Evolutionary conservation across 2,329 filamentous ascomycete species (phyloP).

Genomic region (Pseudovirgaria hyperparasitica): DNA sequence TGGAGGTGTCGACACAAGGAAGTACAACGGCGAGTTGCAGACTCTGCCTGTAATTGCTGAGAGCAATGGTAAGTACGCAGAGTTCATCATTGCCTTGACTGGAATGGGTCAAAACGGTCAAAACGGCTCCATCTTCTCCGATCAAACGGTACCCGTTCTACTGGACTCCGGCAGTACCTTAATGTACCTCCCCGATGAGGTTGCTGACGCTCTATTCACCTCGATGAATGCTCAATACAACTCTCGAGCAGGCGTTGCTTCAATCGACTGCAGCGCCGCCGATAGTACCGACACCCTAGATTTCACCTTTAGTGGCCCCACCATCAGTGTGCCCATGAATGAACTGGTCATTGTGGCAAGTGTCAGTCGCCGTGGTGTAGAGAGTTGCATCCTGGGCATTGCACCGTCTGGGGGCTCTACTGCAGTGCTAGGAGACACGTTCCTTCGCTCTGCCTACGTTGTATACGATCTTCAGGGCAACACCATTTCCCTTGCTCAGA

Average conservation of each 20-base stretch:
- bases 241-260: constrained; percentile 29
- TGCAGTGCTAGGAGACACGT: constrained; percentile 47
- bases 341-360: constrained; percentile 44
- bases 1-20: constrained; percentile 66
- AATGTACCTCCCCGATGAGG: constrained; percentile 52
- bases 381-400: constrained; percentile 37
- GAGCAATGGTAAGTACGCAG: constrained; percentile 35
- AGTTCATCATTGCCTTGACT: constrained; percentile 40
- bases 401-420: constrained; percentile 34
- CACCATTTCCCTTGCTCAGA: constrained; percentile 48
- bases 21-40: constrained; percentile 53
- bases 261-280: constrained; percentile 41
- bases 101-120: constrained; percentile 31
- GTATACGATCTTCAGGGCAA: constrained; percentile 50
- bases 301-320: constrained; percentile 43
- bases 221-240: constrained; percentile 30
- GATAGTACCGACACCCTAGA: constrained; percentile 37
- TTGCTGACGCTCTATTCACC: constrained; percentile 35
- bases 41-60: constrained; percentile 46
- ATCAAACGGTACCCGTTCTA: constrained; percentile 41
- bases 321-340: constrained; percentile 40
- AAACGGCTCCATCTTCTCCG: constrained; percentile 28
- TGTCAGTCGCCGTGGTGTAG: constrained; percentile 22
- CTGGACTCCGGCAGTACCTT: constrained; percentile 67
- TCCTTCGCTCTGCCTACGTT: constrained; percentile 49